Evolutionary conservation across 2,329 filamentous ascomycete genomes (phyloP).

Genomic region (Neopestalotiopsis sp.): DNA sequence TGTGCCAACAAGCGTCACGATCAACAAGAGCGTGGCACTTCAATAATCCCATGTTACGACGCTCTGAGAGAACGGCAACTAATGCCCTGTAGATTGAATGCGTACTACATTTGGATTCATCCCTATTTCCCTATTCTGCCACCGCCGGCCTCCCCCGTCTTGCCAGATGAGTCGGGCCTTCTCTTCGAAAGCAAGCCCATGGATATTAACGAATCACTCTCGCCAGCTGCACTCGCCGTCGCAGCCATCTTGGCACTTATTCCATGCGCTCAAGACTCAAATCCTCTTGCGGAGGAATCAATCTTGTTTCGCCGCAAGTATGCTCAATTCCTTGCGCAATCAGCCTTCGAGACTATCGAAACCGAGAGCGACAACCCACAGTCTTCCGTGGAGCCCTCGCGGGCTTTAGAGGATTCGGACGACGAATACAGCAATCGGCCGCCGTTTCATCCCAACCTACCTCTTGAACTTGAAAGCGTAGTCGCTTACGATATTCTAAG

Average conservation of each 20-base stretch:
- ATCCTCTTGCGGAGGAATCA: slow-evolving; percentile 42
- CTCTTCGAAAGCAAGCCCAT: slow-evolving; percentile 42
- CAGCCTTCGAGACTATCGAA: slow-evolving; percentile 53
- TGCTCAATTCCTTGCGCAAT: slow-evolving; percentile 53
- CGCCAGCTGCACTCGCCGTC: slow-evolving; percentile 50
- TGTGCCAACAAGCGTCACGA: no score
- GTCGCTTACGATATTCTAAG: slow-evolving; percentile 53
- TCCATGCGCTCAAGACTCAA: slow-evolving; percentile 46
- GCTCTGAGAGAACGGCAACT: neutral
- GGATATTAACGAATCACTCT: slow-evolving; percentile 43
- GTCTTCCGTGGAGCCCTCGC: slow-evolving; percentile 47
- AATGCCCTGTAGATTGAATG: slow-evolving; percentile 43
- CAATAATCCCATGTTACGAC: neutral
- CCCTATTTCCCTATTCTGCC: slow-evolving; percentile 55
- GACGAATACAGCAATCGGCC: slow-evolving; percentile 34
- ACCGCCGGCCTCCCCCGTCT: slow-evolving; percentile 40
- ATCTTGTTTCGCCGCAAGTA: slow-evolving; percentile 50
- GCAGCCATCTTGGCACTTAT: slow-evolving; percentile 54
- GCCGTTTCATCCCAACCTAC: slow-evolving; percentile 49
- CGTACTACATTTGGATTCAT: slow-evolving; percentile 58
- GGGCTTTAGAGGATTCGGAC: slow-evolving; percentile 46
- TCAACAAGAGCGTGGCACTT: neutral
- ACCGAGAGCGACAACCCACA: slow-evolving; percentile 52
- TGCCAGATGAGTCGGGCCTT: slow-evolving; percentile 37
- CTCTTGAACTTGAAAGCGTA: slow-evolving; percentile 51